Base-by-base conservation (phyloP, 768 basidiomycete genomes). In the Pleurotus salmoneostramineus region DNA sequence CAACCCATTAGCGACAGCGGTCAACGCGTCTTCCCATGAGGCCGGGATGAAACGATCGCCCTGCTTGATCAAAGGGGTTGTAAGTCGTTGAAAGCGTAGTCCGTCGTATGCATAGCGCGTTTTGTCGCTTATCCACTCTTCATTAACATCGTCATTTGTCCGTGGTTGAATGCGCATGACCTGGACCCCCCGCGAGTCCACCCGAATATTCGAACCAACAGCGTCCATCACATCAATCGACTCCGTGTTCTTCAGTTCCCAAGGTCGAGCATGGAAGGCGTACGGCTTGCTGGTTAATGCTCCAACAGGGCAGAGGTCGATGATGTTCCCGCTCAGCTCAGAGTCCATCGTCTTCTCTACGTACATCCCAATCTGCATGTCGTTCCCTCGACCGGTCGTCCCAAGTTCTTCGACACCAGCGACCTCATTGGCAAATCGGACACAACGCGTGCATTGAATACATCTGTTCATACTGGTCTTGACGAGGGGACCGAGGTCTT, bases 111-210 rank as follows among this genome's bases (percentile, higher is more conserved):
- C 91, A 71, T 94, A 95, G 58, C 97, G 91, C 1, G 96, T 95
- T 82, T 99, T 99, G 81, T 99, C 97, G 72, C 83, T 94, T 71
- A 99, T 96, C 97, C 97, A 98, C 72, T 99, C 97, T 77, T 99
- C 97, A 71, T 99, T 99, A 62, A 99, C 88, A 63, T 97, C 92
- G 72, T 98, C 97, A 69, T 98, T 98, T 50, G 93, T 91, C 66
- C 91, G 84, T 1, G 97, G 97, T 68, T 97, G 95, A 64, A 99
- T 83, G 50, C 97, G 88, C 95, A 98, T 98, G 61, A 98, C 96
- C 70, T 93, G 86, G 4, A 96, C 89, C 42, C 95, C 95, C 36
- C 96, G 84, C 37, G 95, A 95, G 72, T 99, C 95, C 56, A 99
- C 81, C 46, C 95, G 89, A 71, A 99, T 97, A 71, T 98, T 98